Base-by-base conservation (phyloP, 306 rosid species). In the Calophaca sinica region DNA sequence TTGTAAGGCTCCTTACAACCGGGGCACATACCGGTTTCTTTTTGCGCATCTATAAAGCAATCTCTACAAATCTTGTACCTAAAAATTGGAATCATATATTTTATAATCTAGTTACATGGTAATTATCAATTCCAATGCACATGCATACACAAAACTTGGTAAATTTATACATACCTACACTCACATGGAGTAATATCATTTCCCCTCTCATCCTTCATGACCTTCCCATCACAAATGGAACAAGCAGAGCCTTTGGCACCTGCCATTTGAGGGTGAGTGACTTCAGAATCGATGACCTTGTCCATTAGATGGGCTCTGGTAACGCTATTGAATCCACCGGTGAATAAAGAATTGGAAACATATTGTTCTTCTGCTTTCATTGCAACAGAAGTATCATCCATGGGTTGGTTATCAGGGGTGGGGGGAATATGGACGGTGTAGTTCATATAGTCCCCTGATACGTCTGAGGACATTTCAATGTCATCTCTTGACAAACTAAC, bases 41-140 rank as follows among this genome's bases (percentile, higher is more conserved):
- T 91, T 38, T 85, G 89, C 0, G 96, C 98, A 77, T 93, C 98
- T 62, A 89, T 4, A 76, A 79, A 88, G 65, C 98, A 93, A 53
- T 93, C 98, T 80, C 97, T 84, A 59, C 98, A 93, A 58, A 93
- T 93, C 83, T 86, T 89, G 87, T 80, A 93, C 92, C 98, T 90
- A 39, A 42, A 48, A 29, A 31, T 48, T 29, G 38, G 29, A 14
- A 73, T 7, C 7, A 39, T 39, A 39, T 55, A 11, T 32, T 51
- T 70, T 11, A 9, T 6, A 72, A 41, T 28, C 10, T 44, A 9
- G 49, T 59, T 31, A 9, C 1, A 20, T 20, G 26, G 26, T 20
- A 20, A 20, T 0, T 20, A 20, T 20, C 26, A 20, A 20, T 20
- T 20, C 26, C 26, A 20, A 20, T 28, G 2, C 11, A 5, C 15